Conservation (phyloP, 1,284 basidiomycete species). For the Ganoderma multipileum region DNA sequence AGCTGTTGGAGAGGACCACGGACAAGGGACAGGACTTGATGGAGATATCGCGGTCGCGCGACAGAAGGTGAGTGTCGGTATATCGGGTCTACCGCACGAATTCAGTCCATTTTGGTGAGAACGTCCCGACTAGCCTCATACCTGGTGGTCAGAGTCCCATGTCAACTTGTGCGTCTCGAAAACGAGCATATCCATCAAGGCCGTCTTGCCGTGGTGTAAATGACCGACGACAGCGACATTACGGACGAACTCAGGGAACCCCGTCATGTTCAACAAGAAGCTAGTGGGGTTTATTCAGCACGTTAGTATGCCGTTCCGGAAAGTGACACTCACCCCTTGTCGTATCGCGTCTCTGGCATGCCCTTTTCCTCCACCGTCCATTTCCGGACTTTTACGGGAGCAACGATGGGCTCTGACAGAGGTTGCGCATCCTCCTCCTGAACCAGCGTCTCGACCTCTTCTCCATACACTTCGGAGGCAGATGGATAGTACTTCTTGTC, state of each 20-base stretch:
- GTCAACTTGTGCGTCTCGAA: slow-evolving; percentile 96
- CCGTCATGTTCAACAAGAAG: slow-evolving; percentile 92
- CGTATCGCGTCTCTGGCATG: slow-evolving; percentile 91
- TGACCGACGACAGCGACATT: slow-evolving; percentile 96
- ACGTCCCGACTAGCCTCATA: slow-evolving; percentile 48
- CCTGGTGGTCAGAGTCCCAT: slow-evolving; percentile 90
- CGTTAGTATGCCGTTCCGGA: slow-evolving; percentile 14
- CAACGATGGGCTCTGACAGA: slow-evolving; percentile 93
- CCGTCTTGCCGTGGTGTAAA: slow-evolving; percentile 98
- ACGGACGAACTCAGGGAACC: slow-evolving; percentile 93
- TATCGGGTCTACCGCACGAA: slow-evolving; percentile 74
- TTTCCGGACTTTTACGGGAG: slow-evolving; percentile 92
- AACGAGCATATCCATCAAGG: slow-evolving; percentile 95
- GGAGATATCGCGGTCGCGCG: slow-evolving; percentile 90
- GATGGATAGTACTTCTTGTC: slow-evolving; percentile 99
- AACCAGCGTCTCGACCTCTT: slow-evolving; percentile 94
- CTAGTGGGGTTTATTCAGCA: slow-evolving; percentile 47
- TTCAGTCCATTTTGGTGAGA: not conserved
- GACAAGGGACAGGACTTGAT: slow-evolving; percentile 98
- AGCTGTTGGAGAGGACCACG: slow-evolving; percentile 85
- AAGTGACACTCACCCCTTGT: slow-evolving; percentile 77
- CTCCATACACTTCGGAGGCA: slow-evolving; percentile 91
- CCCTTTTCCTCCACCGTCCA: slow-evolving; percentile 94
- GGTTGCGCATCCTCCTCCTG: slow-evolving; percentile 99
- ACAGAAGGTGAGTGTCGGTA: slow-evolving; percentile 93